phyloP scores from a whole-genome alignment of 768 basidiomycete species.

The Russula lepida region DNA sequence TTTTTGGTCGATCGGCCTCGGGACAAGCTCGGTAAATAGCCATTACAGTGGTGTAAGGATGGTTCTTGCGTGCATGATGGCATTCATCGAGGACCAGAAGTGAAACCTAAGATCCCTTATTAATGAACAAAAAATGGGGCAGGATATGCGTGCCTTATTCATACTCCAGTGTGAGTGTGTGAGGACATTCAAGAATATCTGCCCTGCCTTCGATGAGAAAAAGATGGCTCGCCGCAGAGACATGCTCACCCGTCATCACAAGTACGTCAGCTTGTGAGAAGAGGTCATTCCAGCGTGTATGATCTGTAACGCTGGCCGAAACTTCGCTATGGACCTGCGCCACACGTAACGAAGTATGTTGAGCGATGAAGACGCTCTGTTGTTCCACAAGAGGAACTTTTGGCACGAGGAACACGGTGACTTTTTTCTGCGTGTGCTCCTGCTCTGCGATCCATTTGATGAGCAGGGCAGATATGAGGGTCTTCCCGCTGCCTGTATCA shows the following conservation, averaged over 20 bases:
- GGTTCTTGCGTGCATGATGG: constrained; percentile 48
- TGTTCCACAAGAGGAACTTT: constrained; percentile 82
- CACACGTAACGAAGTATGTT: constrained; percentile 59
- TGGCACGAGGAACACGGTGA: constrained; percentile 75
- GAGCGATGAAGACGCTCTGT: constrained; percentile 57
- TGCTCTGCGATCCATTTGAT: constrained; percentile 66
- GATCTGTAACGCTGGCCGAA: constrained; percentile 63
- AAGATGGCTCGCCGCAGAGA: not conserved
- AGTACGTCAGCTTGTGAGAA: constrained; percentile 63
- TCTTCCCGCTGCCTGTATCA: constrained; percentile 56
- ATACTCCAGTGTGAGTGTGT: constrained; percentile 78
- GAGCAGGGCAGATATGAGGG: constrained; percentile 50
- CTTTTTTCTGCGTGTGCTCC: constrained; percentile 43
- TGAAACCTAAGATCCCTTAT: constrained; percentile 35
- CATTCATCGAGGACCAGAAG: constrained; percentile 52
- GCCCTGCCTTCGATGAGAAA: constrained; percentile 40
- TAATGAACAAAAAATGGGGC: not conserved
- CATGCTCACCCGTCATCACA: constrained; percentile 68
- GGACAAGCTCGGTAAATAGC: constrained; percentile 44
- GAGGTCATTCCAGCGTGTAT: constrained; percentile 52
- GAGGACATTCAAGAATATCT: constrained; percentile 73
- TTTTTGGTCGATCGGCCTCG: constrained; percentile 48
- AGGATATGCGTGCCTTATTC: constrained; percentile 36
- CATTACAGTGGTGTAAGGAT: constrained; percentile 53
- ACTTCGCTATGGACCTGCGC: constrained; percentile 61